Evolutionary conservation across 2,329 filamentous ascomycete species (phyloP).

Genomic region (Ceratocystis destructans): DNA sequence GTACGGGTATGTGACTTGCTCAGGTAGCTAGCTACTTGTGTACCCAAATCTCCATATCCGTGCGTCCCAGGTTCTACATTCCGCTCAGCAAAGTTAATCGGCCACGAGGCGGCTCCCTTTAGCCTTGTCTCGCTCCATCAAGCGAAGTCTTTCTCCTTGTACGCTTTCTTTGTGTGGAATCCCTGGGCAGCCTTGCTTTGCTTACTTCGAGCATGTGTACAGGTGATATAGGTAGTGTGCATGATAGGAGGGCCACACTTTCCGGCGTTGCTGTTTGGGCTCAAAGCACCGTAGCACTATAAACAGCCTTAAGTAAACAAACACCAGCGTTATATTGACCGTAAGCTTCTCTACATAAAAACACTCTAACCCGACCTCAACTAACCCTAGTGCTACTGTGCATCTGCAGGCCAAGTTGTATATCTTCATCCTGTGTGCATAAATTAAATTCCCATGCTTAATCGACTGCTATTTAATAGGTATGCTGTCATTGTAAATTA

Average conservation of each 20-base stretch:
- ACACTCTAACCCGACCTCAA: background rate
- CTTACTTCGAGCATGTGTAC: background rate
- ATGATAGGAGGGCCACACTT: background rate
- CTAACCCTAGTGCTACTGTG: background rate
- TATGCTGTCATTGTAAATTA: background rate
- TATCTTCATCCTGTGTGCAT: background rate
- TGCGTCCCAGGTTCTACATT: background rate
- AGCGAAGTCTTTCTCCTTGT: background rate
- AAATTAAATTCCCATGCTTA: no score
- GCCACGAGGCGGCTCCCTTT: background rate
- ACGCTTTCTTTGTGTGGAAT: background rate
- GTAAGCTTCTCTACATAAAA: background rate
- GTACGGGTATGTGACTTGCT: background rate
- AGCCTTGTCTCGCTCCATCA: background rate
- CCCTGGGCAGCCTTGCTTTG: background rate
- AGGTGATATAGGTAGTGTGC: background rate
- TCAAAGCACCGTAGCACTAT: background rate
- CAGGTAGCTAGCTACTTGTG: background rate
- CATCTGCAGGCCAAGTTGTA: background rate
- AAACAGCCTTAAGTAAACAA: background rate
- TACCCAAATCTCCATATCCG: background rate
- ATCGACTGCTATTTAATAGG: background rate
- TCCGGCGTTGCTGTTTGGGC: background rate
- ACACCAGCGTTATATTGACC: background rate
- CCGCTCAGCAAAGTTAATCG: background rate